phyloP scores from a whole-genome alignment of 2,329 filamentous ascomycete genomes.

The Penicillium sp. region DNA sequence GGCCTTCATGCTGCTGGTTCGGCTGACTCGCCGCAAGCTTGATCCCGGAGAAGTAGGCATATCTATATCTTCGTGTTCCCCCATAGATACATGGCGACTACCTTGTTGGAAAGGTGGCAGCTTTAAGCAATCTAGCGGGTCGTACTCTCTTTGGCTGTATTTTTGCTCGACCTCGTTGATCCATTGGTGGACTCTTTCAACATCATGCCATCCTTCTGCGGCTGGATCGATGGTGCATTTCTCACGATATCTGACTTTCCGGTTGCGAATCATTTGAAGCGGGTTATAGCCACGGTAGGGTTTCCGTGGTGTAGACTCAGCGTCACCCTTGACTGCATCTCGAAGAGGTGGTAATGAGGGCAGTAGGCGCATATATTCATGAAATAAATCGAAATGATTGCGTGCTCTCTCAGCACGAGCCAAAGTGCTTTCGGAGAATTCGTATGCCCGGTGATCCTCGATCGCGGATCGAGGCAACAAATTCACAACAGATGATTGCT shows the following conservation, averaged over 20 bases:
- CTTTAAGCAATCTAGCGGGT: constrained; percentile 45
- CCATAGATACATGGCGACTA: constrained; percentile 12
- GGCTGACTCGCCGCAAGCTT: constrained; percentile 42
- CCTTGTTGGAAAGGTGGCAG: constrained; percentile 44
- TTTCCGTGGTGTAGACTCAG: constrained; percentile 27
- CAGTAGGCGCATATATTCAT: constrained; percentile 79
- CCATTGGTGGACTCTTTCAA: constrained; percentile 71
- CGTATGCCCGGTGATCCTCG: constrained; percentile 39
- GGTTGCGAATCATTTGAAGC: constrained; percentile 86
- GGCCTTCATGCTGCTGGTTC: constrained; percentile 54
- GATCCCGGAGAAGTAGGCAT: constrained; percentile 37
- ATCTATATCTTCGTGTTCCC: constrained; percentile 27
- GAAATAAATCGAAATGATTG: constrained; percentile 78
- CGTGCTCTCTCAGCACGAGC: constrained; percentile 81
- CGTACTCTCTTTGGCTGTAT: constrained; percentile 43
- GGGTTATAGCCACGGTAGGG: constrained; percentile 77
- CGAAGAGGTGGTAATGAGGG: constrained; percentile 70
- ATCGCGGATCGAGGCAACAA: constrained; percentile 30
- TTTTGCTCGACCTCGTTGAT: constrained; percentile 65
- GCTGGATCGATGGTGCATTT: constrained; percentile 71
- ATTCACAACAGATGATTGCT: constrained; percentile 25
- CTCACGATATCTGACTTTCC: constrained; percentile 78
- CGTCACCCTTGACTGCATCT: constrained; percentile 10
- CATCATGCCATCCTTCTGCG: constrained; percentile 72
- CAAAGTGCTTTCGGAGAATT: constrained; percentile 75